Percentiles rank a stretch among this genome's conserved stretches.
Evolutionary conservation across 129 eudicot species (phyloP).

Genomic region (Artemisia annua): DNA sequence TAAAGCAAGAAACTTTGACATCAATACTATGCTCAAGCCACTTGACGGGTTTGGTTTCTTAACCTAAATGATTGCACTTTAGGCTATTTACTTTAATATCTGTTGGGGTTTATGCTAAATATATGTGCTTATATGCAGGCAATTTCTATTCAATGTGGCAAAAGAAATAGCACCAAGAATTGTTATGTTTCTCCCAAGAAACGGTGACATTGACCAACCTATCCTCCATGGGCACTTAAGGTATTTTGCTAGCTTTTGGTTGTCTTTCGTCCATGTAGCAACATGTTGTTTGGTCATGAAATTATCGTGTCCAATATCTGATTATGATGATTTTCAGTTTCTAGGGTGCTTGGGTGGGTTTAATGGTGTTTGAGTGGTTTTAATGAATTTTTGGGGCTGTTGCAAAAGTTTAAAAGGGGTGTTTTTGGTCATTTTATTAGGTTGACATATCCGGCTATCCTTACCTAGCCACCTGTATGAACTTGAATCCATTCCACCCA

Average conservation of each 20-base stretch:
- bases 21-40: conserved; percentile 85
- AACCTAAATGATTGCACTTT: conserved; percentile 9
- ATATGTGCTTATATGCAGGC: conserved; percentile 36
- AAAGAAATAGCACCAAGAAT: conserved; percentile 60
- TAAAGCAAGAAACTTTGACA: conserved; percentile 64
- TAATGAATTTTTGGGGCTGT: too few relatives aligned
- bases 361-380: too few relatives aligned
- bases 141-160: conserved; percentile 62
- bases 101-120: conserved; percentile 4
- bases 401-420: too few relatives aligned
- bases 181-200: conserved; percentile 93
- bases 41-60: conserved; percentile 49
- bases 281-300: too few relatives aligned
- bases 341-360: too few relatives aligned
- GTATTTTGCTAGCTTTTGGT: conserved; percentile 27
- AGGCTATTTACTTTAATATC: neutral
- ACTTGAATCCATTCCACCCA: too few relatives aligned
- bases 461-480: too few relatives aligned
- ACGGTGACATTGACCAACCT: conserved; percentile 64
- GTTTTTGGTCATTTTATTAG: too few relatives aligned
- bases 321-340: too few relatives aligned
- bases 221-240: conserved; percentile 89
- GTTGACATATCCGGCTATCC: too few relatives aligned
- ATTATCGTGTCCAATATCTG: too few relatives aligned
- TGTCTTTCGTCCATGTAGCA: neutral